Evolutionary conservation across 495 filamentous ascomycete genomes (phyloP), one percentile per base, ranked within the genome.

Genomic region (Penicillium paxilli): DNA sequence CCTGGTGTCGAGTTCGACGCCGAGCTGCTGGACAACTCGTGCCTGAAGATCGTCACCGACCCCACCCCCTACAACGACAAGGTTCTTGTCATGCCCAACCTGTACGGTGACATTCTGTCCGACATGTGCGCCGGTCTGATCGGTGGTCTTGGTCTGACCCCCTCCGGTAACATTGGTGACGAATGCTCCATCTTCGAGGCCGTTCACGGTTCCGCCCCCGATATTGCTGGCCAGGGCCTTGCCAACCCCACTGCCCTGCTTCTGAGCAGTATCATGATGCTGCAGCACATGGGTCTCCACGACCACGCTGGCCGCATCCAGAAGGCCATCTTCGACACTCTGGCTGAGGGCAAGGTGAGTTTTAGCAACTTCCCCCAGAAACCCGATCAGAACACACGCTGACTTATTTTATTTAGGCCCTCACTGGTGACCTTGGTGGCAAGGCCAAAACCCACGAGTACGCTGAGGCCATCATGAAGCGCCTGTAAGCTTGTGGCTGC

Each of bases 121-220:
- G 94, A 98, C 75, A 95, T 98, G 90, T 98, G 94, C 77, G 94
- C 94, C 63, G 94, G 95, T 78, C 82, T 98, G 54, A 98, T 98
- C 63, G 94, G 94, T 69, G 95, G 94, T 73, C 87, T 98, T 54
- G 94, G 94, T 68, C 83, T 98, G 30, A 98, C 94, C 45, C 94
- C 94, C 53, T 96, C 92, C 30, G 95, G 92, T 62, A 98, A 98
- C 81, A 98, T 98, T 67, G 95, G 94, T 69, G 91, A 96, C 74
- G 90, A 96, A 79, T 96, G 91, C 83, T 94, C 90, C 63, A 98
- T 98, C 78, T 98, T 98, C 82, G 94, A 98, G 81, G 95, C 94
- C 55, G 95, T 98, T 65, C 94, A 98, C 78, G 94, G 94, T 64
- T 96, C 92, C 40, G 94, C 94, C 28, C 94, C 94, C 44, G 94